Conservation (phyloP, 441 rosid genomes). For the Dalechampia spathulata region DNA sequence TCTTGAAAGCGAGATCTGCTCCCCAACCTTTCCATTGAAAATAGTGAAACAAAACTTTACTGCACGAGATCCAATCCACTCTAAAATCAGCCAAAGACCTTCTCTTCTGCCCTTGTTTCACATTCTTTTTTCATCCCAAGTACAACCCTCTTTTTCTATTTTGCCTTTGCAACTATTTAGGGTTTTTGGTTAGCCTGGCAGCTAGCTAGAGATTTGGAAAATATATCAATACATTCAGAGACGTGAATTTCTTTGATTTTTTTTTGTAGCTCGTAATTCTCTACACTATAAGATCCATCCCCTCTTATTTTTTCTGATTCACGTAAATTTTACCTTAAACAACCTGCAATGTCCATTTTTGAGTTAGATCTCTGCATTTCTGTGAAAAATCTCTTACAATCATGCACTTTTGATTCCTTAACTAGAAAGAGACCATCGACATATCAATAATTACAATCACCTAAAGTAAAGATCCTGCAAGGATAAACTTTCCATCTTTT, state of each 20-base stretch:
- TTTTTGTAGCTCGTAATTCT: neutral
- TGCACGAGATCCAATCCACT: slow-evolving; percentile 81
- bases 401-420: no score
- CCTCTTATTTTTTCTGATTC: slow-evolving; percentile 4
- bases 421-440: slow-evolving; percentile 1
- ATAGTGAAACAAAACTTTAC: slow-evolving; percentile 34
- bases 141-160: no score
- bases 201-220: neutral
- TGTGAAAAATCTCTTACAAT: neutral
- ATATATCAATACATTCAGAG: neutral
- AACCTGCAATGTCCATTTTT: neutral
- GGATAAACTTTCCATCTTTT: no score
- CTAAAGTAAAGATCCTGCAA: slow-evolving; percentile 13
- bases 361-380: slow-evolving; percentile 16
- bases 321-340: neutral
- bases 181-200: neutral
- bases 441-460: slow-evolving; percentile 10
- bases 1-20: slow-evolving; percentile 51
- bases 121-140: slow-evolving; percentile 5
- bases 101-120: slow-evolving; percentile 7
- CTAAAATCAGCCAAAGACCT: slow-evolving; percentile 1
- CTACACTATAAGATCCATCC: slow-evolving; percentile 7
- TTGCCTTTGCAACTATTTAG: neutral
- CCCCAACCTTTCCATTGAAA: slow-evolving; percentile 40
- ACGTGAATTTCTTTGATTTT: neutral